phyloP scores from a whole-genome alignment of 306 rosid species.

The Glycine tomentella region DNA sequence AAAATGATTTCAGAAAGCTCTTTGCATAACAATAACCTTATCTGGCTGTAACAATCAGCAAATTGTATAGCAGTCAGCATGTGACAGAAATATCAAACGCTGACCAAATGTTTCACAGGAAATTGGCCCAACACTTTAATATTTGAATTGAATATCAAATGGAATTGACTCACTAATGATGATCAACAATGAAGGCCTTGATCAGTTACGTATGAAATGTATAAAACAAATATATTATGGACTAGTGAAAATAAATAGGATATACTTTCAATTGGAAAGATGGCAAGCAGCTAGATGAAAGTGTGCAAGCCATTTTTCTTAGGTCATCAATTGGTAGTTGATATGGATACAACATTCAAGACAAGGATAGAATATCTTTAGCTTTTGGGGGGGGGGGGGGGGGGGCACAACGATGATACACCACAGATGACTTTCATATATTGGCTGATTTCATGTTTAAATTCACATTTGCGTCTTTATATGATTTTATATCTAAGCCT shows the following conservation, averaged over 20 bases:
- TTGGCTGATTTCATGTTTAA: neutral
- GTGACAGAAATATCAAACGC: neutral
- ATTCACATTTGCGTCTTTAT: neutral
- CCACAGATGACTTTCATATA: neutral
- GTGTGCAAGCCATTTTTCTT: neutral
- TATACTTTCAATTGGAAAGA: neutral
- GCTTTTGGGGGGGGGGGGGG: neutral
- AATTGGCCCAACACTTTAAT: neutral
- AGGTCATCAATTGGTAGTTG: neutral
- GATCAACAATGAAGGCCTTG: neutral
- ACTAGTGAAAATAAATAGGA: neutral
- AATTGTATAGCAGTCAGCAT: neutral
- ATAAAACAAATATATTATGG: neutral
- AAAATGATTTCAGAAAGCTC: neutral
- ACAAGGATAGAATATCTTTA: too few relatives aligned
- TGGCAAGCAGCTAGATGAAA: neutral
- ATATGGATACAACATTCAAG: slow-evolving; percentile 5
- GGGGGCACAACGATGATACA: neutral
- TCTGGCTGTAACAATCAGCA: neutral
- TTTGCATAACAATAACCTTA: neutral
- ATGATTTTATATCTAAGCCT: neutral
- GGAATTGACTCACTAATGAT: neutral
- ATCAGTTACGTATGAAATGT: neutral
- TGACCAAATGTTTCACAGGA: neutral
- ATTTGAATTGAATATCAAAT: neutral